Base-by-base conservation (phyloP, 2,329 filamentous ascomycete genomes). In the Botrytis cinerea region DNA sequence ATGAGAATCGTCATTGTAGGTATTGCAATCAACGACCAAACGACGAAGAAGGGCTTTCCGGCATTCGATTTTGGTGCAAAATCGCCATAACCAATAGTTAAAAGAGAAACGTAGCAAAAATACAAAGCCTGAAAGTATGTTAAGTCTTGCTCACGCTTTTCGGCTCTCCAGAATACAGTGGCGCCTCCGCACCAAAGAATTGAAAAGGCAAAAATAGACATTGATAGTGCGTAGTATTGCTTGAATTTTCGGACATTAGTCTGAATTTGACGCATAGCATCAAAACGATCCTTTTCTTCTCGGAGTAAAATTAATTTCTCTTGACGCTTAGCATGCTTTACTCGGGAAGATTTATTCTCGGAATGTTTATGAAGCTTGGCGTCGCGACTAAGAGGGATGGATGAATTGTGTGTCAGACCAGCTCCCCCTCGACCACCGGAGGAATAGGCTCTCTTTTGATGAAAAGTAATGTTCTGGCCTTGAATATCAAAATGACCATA, bases 21-120 rank as follows among this genome's bases (percentile, higher is more conserved):
- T 1, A 93, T 87, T 4, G 91, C 90, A 57, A 92, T 84, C 4
- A 93, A 82, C 40, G 87, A 89, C 91, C 91, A 93, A 38, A 93
- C 84, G 8, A 93, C 86, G 79, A 93, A 93, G 79, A 93, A 91
- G 0, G 89, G 88, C 64, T 91, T 87, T 6, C 90, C 90, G 0
- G 89, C 85, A 77, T 92, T 92, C 10, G 86, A 88, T 74, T 86
- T 86, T 0, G 91, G 91, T 14, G 87, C 85, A 32, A 91, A 83
- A 77, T 93, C 91, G 10, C 91, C 91, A 76, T 92, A 92, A 1
- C 91, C 91, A 62, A 93, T 90, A 0, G 91, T 92, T 16, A 93
- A 80, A 1, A 93, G 86, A 2, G 87, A 88, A 32, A 91, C 87
- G 77, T 91, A 93, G 79, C 89, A 91, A 80, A 93, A 92, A 80